Conservation (phyloP, 345 rosid species). For the Theobroma cacao region DNA sequence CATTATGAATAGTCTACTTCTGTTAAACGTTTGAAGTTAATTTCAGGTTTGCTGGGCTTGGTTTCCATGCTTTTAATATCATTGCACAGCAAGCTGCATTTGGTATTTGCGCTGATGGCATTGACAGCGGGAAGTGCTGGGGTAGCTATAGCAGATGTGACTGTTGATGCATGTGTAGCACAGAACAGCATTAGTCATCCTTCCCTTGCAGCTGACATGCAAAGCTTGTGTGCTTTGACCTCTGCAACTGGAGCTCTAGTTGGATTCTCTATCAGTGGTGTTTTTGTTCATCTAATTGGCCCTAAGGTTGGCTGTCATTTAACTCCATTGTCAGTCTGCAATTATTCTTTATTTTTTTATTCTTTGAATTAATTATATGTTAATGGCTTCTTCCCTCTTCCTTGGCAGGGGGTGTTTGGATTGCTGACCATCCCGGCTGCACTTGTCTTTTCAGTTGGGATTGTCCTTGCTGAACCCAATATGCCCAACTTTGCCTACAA, state of each 20-base stretch:
- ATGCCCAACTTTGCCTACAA: constrained; percentile 51
- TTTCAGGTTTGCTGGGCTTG: constrained; percentile 74
- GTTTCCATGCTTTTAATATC: constrained; percentile 67
- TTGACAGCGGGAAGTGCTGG: constrained; percentile 77
- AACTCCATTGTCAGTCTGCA: not conserved
- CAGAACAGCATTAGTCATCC: constrained; percentile 76
- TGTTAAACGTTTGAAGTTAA: not conserved
- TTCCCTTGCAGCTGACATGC: constrained; percentile 87
- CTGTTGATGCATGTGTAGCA: constrained; percentile 92
- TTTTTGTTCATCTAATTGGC: constrained; percentile 83
- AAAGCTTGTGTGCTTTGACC: constrained; percentile 78
- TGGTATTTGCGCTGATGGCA: constrained; percentile 59
- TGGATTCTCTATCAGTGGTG: constrained; percentile 78
- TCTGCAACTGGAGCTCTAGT: constrained; percentile 78
- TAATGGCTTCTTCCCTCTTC: constrained; percentile 18
- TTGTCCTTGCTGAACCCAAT: constrained; percentile 56
- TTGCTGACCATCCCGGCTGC: constrained; percentile 67
- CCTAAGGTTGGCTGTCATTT: constrained; percentile 53
- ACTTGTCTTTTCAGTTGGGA: constrained; percentile 60
- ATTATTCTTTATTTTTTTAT: not conserved
- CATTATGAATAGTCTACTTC: not conserved
- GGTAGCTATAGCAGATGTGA: constrained; percentile 88
- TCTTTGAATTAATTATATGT: not conserved
- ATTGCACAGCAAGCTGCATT: constrained; percentile 60
- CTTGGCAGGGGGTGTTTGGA: constrained; percentile 72